Evolutionary conservation across 179 eudicot genomes (phyloP).

Genomic region (Spergularia azorica): DNA sequence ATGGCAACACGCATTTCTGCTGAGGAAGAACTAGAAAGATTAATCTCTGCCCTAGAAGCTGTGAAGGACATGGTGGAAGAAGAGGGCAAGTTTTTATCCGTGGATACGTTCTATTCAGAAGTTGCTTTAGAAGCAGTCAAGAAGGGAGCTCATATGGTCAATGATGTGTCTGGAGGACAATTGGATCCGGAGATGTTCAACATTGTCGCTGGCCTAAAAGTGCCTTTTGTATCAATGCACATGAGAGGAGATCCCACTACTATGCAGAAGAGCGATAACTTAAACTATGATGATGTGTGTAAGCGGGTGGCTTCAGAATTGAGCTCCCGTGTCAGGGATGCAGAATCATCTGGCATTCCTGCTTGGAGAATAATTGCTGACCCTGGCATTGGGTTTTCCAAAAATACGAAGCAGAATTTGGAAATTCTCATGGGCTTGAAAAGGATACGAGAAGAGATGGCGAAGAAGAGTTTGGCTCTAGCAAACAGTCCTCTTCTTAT

Average conservation of each 20-base stretch:
- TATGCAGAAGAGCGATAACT: conserved; percentile 71
- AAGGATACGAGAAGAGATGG: conserved; percentile 59
- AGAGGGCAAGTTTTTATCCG: conserved; percentile 66
- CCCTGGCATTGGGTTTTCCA: conserved; percentile 94
- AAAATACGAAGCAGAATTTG: conserved; percentile 70
- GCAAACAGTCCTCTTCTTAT: conserved; percentile 70
- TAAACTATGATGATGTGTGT: conserved; percentile 67
- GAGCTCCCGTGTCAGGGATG: conserved; percentile 43
- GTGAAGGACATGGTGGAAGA: conserved; percentile 51
- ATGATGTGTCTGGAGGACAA: conserved; percentile 84
- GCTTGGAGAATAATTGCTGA: conserved; percentile 81
- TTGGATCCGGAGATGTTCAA: conserved; percentile 67
- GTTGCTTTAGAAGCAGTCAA: conserved; percentile 78
- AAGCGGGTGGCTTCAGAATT: conserved; percentile 61
- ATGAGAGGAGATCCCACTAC: conserved; percentile 93
- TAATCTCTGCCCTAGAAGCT: conserved; percentile 43
- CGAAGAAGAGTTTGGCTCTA: conserved; percentile 57
- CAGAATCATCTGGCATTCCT: conserved; percentile 72
- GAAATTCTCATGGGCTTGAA: conserved; percentile 64
- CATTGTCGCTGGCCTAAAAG: conserved; percentile 56
- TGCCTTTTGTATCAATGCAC: conserved; percentile 88
- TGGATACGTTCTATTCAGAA: conserved; percentile 72
- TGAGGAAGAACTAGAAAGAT: conserved; percentile 70
- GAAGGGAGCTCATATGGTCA: conserved; percentile 77
- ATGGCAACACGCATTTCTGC: conserved; percentile 67